These are phyloP conservation scores for Megacollybia platyphylla DNA, from an alignment of 1,284 basidiomycete genomes.

Conservation along the genomic window DNA sequence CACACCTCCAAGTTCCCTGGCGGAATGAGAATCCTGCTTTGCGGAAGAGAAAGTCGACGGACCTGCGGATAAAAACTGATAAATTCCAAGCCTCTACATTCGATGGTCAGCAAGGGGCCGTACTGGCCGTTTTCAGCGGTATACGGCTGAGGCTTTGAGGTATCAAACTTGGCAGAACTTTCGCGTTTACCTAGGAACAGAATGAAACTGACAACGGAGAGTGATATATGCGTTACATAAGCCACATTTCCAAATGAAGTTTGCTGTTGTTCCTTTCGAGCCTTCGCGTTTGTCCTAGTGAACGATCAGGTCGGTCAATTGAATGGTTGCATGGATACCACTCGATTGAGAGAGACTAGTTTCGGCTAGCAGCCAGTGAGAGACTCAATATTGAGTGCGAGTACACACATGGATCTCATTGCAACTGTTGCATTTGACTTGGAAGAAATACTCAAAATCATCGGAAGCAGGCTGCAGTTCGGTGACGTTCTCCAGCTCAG, in stretches of 20 bases:
- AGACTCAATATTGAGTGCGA: background rate
- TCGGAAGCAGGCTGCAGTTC: conserved; percentile 46
- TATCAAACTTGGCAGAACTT: conserved; percentile 68
- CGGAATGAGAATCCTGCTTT: conserved; percentile 5
- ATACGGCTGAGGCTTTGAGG: conserved; percentile 40
- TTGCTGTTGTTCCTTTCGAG: conserved; percentile 51
- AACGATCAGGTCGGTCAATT: conserved; percentile 2
- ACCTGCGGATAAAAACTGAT: conserved; percentile 57
- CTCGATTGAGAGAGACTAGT: conserved; percentile 51
- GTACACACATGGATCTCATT: conserved; percentile 28
- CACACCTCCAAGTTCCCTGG: conserved; percentile 63
- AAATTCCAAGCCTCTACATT: conserved; percentile 73
- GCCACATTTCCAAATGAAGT: conserved; percentile 72
- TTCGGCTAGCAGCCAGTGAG: conserved; percentile 32
- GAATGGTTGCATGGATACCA: conserved; percentile 23
- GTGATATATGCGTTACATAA: conserved; percentile 29
- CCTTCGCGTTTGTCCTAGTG: conserved; percentile 43
- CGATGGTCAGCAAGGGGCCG: conserved; percentile 49
- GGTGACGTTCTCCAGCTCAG: conserved; percentile 68
- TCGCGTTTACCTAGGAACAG: conserved; percentile 44
- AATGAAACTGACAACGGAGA: conserved; percentile 1
- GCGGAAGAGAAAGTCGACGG: conserved; percentile 5
- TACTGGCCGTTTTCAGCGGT: conserved; percentile 45
- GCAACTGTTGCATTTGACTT: conserved; percentile 76
- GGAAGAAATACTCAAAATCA: conserved; percentile 68